Percentiles rank a stretch among this genome's conserved stretches.
Evolutionary conservation across 176 grass and related monocot species (phyloP).

Genomic region (Avena eriantha): DNA sequence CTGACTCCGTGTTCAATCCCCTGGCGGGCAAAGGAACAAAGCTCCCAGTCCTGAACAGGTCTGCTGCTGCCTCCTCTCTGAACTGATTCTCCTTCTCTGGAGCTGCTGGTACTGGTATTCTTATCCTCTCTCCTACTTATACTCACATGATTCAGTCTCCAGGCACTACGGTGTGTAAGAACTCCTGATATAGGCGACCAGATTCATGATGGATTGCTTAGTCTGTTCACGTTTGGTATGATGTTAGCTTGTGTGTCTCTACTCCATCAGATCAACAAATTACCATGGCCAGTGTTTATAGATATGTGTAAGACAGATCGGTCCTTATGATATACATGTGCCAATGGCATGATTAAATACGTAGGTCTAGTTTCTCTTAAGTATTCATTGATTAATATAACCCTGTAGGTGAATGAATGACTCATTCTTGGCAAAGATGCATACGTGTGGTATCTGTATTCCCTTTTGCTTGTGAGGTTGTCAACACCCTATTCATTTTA

Average conservation of each 20-base stretch:
- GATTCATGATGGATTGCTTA: slow-evolving; percentile 65
- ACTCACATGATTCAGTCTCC: slow-evolving; percentile 40
- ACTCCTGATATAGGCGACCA: slow-evolving; percentile 59
- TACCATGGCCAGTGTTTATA: slow-evolving; percentile 48
- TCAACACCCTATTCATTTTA: no score
- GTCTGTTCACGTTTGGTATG: slow-evolving; percentile 86
- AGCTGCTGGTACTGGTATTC: no score
- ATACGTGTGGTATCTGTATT: no score
- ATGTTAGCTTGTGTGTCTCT: slow-evolving; percentile 85
- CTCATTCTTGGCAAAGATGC: no score
- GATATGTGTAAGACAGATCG: background rate
- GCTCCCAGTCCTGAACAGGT: no score
- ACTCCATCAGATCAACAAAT: slow-evolving; percentile 45
- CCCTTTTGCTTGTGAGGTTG: no score
- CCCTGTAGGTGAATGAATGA: slow-evolving; percentile 51
- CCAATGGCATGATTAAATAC: background rate
- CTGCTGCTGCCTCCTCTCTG: no score
- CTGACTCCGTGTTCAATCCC: no score
- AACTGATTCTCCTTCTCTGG: no score
- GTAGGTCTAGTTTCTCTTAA: background rate
- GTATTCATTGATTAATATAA: slow-evolving; percentile 4
- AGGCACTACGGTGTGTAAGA: slow-evolving; percentile 50
- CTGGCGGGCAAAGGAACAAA: no score
- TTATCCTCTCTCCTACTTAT: no score
- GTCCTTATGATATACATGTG: background rate